Evolutionary conservation across 441 rosid genomes (phyloP), one percentile per base, ranked within the genome.

Genomic region (Corymbia citriodora): DNA sequence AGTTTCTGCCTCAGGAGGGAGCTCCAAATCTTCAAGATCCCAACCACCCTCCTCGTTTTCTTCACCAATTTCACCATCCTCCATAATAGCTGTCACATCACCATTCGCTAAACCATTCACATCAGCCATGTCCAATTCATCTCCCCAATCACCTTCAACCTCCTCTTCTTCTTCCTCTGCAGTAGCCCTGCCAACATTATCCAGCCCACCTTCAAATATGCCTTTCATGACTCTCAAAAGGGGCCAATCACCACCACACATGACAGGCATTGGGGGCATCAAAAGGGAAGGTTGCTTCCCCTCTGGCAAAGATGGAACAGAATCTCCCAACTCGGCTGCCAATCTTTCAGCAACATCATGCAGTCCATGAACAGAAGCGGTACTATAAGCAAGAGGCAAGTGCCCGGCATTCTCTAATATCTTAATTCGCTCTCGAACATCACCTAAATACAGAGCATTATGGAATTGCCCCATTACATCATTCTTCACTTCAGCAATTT

Each of bases 401-500:
- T 95, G 99, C 52, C 97, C 96, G 61, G 96, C 96, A 92, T 92
- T 95, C 95, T 96, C 98, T 88, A 97, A 91, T 88, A 97, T 95
- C 94, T 95, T 96, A 88, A 97, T 94, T 68, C 99, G 99, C 92
- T 96, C 99, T 87, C 92, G 94, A 63, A 97, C 94, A 93, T 97
- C 98, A 91, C 99, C 98, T 74, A 97, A 89, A 91, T 96, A 97
- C 90, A 97, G 91, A 88, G 99, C 98, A 92, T 97, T 95, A 87
- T 96, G 99, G 91, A 97, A 97, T 92, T 97, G 99, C 88, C 98
- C 98, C 99, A 97, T 96, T 27, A 96, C 96, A 90, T 96, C 97
- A 87, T 96, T 96, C 94, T 96, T 96, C 90, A 95, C 98, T 92
- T 96, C 99, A 40, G 99, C 98, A 94, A 97, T 97, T 94, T 95